Evolutionary conservation across 768 basidiomycete species (phyloP).

Genomic region (Floccularia luteovirens): DNA sequence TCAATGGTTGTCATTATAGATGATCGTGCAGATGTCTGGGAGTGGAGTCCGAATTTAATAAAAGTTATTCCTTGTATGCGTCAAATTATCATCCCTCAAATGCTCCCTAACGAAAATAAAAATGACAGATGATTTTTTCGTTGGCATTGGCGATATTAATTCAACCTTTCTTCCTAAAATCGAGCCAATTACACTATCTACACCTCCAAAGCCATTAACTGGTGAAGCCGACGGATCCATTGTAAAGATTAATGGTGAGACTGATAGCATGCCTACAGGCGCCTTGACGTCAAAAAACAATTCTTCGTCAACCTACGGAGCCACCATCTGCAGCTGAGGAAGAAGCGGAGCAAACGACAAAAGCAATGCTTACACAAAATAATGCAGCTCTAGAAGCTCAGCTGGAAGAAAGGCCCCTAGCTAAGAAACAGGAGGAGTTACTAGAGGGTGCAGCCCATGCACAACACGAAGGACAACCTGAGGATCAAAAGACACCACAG

Average conservation of each 20-base stretch:
- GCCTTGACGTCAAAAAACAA: too few relatives aligned
- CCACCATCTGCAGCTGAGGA: conserved; percentile 29
- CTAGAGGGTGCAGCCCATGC: conserved; percentile 35
- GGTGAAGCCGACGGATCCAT: conserved; percentile 10
- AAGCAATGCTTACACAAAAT: conserved; percentile 61
- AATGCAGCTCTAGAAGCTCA: conserved; percentile 76
- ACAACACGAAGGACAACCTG: conserved; percentile 7
- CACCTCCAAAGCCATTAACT: conserved; percentile 17
- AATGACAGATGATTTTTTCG: conserved; percentile 85
- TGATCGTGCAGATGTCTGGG: conserved; percentile 98
- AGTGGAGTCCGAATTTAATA: conserved; percentile 92
- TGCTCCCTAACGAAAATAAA: conserved; percentile 3
- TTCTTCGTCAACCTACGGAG: too few relatives aligned
- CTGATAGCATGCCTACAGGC: neutral
- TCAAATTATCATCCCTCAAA: conserved; percentile 1
- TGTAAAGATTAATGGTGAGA: neutral
- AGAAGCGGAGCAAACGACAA: conserved; percentile 33
- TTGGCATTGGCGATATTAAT: conserved; percentile 98
- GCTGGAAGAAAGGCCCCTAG: conserved; percentile 78
- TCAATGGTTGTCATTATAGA: conserved; percentile 99
- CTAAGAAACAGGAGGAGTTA: conserved; percentile 79
- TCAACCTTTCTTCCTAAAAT: conserved; percentile 86
- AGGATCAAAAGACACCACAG: too few relatives aligned
- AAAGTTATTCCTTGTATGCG: conserved; percentile 92
- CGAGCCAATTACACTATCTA: conserved; percentile 39